A percentile compares a stretch with the other conserved stretches of the same genome.
Evolutionary conservation across 108 stramenopile species (phyloP).

Genomic region (Skeletonema tropicum): DNA sequence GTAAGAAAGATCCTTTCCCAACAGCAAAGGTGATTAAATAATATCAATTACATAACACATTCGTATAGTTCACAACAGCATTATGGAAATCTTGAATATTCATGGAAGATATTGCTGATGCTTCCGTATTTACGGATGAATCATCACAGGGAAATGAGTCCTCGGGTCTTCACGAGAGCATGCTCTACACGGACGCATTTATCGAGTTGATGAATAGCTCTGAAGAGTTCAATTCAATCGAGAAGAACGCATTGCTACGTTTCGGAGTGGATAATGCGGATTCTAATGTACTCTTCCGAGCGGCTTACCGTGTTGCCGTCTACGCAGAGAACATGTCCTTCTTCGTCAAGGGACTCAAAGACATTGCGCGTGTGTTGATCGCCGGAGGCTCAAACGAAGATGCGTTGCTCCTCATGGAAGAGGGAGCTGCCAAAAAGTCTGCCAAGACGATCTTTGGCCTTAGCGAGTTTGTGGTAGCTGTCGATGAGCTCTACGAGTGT

Average conservation of each 20-base stretch:
- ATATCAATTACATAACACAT: not conserved
- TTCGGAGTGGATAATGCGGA: conserved; percentile 36
- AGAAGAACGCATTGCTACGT: conserved; percentile 40
- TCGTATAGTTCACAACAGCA: not conserved
- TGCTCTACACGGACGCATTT: conserved; percentile 26
- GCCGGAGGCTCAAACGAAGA: not conserved
- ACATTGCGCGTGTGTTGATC: conserved; percentile 29
- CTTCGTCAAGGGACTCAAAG: conserved; percentile 31
- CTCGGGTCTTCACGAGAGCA: conserved; percentile 4
- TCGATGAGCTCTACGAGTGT: conserved; percentile 30
- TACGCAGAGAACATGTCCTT: conserved; percentile 16
- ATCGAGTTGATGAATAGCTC: conserved; percentile 39
- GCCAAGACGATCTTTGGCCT: conserved; percentile 25
- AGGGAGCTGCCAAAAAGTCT: conserved; percentile 3
- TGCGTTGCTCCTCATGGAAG: conserved; percentile 5
- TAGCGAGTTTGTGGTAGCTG: conserved; percentile 33
- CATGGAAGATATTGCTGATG: not conserved
- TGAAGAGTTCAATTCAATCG: conserved; percentile 15
- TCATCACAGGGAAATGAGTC: conserved; percentile 11
- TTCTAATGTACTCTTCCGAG: conserved; percentile 42
- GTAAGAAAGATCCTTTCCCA: conserved; percentile 95
- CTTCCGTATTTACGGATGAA: conserved; percentile 5
- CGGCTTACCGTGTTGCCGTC: conserved; percentile 35
- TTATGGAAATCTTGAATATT: too few relatives aligned
- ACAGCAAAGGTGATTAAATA: conserved; percentile 67